phyloP scores from a whole-genome alignment of 257 asterid species.

The Ocimum tenuiflorum region DNA sequence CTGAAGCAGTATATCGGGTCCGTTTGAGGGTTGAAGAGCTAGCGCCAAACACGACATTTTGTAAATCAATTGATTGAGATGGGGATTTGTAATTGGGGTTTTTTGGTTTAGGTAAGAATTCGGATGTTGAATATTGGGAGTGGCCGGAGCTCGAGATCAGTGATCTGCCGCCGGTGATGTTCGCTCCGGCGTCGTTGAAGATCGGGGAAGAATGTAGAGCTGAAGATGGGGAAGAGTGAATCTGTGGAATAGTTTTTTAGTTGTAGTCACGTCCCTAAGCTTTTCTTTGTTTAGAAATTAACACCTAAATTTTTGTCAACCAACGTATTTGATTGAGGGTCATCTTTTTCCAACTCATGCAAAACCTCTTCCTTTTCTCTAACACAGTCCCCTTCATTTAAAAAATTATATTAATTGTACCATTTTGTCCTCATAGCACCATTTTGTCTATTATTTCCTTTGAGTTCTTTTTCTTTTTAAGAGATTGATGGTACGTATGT shows the following conservation, averaged over 20 bases:
- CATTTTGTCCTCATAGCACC: no score
- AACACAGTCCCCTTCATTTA: no score
- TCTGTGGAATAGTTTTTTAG: neutral
- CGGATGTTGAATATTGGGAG: no score
- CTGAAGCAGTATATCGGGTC: constrained; percentile 82
- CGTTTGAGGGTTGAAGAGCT: constrained; percentile 84
- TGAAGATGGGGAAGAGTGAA: constrained; percentile 6
- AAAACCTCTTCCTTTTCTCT: no score
- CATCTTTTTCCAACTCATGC: no score
- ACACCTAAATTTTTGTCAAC: neutral
- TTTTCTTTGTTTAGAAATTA: neutral
- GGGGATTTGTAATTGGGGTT: constrained; percentile 10
- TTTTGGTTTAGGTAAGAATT: neutral
- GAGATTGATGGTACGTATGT: no score
- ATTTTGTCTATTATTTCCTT: no score
- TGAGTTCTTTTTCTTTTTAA: no score
- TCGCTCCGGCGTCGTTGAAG: constrained; percentile 1
- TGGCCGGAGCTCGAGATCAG: neutral
- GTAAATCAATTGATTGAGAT: constrained; percentile 1
- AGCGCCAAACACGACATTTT: constrained; percentile 78
- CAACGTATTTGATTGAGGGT: neutral
- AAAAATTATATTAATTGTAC: no score
- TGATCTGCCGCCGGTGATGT: neutral
- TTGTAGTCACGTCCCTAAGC: neutral
- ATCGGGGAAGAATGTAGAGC: constrained; percentile 16